These are phyloP conservation scores for Trichoderma polysporum DNA, from an alignment of 2,329 filamentous ascomycete genomes.

Conservation along the genomic window DNA sequence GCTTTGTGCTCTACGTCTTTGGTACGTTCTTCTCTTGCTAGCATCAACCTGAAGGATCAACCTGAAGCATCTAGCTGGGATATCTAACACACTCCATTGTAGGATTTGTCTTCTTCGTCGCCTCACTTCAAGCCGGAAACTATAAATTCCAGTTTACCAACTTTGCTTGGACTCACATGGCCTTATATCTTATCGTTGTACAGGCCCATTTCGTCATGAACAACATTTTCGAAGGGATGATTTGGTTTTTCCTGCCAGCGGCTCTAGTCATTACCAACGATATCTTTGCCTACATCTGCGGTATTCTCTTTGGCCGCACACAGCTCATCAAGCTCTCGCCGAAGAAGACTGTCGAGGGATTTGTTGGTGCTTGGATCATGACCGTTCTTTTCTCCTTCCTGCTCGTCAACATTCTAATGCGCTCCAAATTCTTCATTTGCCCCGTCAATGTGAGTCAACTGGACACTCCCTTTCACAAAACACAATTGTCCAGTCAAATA, in stretches of 20 bases:
- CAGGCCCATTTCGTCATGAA: slow-evolving; percentile 99
- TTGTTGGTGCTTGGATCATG: slow-evolving; percentile 94
- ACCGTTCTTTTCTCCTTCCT: slow-evolving; percentile 82
- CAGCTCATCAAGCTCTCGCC: slow-evolving; percentile 97
- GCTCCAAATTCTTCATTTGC: slow-evolving; percentile 97
- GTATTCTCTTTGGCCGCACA: slow-evolving; percentile 93
- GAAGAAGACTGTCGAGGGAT: slow-evolving; percentile 99
- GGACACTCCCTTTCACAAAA: not conserved
- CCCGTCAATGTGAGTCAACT: slow-evolving; percentile 71
- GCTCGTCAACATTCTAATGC: slow-evolving; percentile 80
- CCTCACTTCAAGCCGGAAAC: slow-evolving; percentile 88
- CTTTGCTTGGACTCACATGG: slow-evolving; percentile 99
- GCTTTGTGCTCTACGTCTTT: slow-evolving; percentile 96
- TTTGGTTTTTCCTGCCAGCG: slow-evolving; percentile 98
- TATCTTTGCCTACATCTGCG: slow-evolving; percentile 96
- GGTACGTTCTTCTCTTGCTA: slow-evolving; percentile 50
- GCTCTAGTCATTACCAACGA: slow-evolving; percentile 97
- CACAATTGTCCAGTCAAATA: not conserved
- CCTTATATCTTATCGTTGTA: slow-evolving; percentile 93
- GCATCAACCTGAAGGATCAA: not conserved
- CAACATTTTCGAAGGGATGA: slow-evolving; percentile 99
- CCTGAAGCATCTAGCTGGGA: not conserved
- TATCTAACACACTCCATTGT: slow-evolving; percentile 24
- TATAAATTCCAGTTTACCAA: slow-evolving; percentile 99
- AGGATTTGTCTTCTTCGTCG: slow-evolving; percentile 99